Conservation (phyloP, 805 yeast genomes). For the Candida koratica region DNA sequence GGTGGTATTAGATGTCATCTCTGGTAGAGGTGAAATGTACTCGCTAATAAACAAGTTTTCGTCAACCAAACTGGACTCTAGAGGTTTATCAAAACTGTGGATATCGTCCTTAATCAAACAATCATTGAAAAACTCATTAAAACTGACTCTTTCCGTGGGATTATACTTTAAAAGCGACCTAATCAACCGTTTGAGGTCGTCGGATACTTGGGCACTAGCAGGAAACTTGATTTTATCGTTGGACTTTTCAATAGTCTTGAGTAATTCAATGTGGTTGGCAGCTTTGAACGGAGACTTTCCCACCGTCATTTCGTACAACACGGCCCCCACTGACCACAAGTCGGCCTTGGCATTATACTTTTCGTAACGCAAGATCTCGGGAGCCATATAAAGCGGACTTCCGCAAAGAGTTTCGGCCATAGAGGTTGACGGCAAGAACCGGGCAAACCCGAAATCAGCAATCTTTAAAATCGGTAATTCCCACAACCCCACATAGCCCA, state of each 20-base stretch:
- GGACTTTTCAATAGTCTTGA: constrained; percentile 78
- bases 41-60: constrained; percentile 84
- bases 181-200: constrained; percentile 64
- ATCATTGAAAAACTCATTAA: constrained; percentile 79
- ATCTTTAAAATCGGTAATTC: constrained; percentile 87
- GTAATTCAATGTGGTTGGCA: constrained; percentile 83
- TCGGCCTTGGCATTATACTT: constrained; percentile 97
- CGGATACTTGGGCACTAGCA: constrained; percentile 56
- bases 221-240: constrained; percentile 81
- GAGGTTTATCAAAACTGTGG: constrained; percentile 50
- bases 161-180: constrained; percentile 73
- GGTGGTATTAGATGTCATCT: background rate
- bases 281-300: constrained; percentile 98
- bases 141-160: constrained; percentile 85
- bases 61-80: constrained; percentile 64
- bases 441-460: constrained; percentile 97
- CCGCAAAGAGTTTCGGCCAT: constrained; percentile 98
- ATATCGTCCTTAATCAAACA: constrained; percentile 58
- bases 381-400: constrained; percentile 97
- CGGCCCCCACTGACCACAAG: constrained; percentile 97
- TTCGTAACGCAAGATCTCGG: constrained; percentile 90
- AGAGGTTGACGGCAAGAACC: constrained; percentile 87
- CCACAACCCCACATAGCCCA: constrained; percentile 71
- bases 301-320: constrained; percentile 88
- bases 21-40: constrained; percentile 49